Evolutionary conservation across 2,329 filamentous ascomycete genomes (phyloP).

Genomic region (Exophiala sp.): DNA sequence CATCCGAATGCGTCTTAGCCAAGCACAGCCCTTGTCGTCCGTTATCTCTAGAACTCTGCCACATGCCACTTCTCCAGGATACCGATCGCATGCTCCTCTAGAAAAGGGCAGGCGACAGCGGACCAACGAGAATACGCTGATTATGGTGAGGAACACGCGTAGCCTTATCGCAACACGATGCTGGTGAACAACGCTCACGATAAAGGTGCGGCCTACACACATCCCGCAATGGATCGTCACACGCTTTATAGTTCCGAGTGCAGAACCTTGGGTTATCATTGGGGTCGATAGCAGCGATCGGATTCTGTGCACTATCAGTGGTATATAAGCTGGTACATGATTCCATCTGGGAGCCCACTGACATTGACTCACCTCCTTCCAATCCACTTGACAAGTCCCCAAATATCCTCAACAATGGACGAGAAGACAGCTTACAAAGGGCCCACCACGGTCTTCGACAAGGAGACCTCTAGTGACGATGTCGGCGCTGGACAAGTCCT

Average conservation of each 20-base stretch:
- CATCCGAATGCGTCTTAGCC: background rate
- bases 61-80: background rate
- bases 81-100: too few species aligned
- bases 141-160: too few species aligned
- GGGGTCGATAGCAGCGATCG: background rate
- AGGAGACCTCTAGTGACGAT: conserved; percentile 3
- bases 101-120: background rate
- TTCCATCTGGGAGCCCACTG: background rate
- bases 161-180: background rate
- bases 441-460: background rate
- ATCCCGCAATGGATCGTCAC: background rate
- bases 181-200: background rate
- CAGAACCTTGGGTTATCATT: background rate
- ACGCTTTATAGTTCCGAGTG: background rate
- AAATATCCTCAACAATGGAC: background rate
- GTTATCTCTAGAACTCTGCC: background rate
- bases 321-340: background rate
- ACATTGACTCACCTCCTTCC: background rate
- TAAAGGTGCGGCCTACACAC: background rate
- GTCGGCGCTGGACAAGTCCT: conserved; percentile 1
- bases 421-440: background rate
- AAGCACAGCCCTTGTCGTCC: background rate
- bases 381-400: background rate
- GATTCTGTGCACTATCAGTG: background rate
- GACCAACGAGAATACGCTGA: background rate